These are phyloP conservation scores for Triangularia verruculosa DNA, from an alignment of 2,329 filamentous ascomycete species.

Conservation along the genomic window DNA sequence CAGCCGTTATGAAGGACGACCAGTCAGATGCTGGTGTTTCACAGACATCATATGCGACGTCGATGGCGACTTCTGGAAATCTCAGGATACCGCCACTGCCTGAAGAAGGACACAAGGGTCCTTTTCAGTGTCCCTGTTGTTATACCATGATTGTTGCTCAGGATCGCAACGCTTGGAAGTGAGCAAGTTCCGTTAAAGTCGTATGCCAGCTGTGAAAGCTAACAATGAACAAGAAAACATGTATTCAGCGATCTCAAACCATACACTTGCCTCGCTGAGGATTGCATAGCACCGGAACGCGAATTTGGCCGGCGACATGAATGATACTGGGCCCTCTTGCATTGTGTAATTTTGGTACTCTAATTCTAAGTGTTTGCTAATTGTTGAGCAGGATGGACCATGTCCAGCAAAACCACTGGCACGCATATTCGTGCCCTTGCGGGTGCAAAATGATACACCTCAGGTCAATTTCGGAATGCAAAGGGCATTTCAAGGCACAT, in stretches of 20 bases:
- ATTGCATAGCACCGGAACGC: slow-evolving; percentile 27
- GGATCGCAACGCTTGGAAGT: slow-evolving; percentile 31
- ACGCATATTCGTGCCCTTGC: slow-evolving; percentile 7
- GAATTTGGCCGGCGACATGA: slow-evolving; percentile 24
- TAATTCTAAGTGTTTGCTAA: not conserved
- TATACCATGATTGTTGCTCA: slow-evolving; percentile 33
- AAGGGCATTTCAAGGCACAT: not conserved
- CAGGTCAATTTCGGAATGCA: not conserved
- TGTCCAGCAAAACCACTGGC: slow-evolving; percentile 27
- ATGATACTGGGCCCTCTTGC: slow-evolving; percentile 9
- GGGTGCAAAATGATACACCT: not conserved
- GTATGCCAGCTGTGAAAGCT: not conserved
- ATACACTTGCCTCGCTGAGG: slow-evolving; percentile 34
- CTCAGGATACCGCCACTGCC: slow-evolving; percentile 27
- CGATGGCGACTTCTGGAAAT: slow-evolving; percentile 15
- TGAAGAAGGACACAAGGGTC: slow-evolving; percentile 23
- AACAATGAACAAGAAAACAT: slow-evolving; percentile 28
- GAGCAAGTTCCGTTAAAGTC: slow-evolving; percentile 7
- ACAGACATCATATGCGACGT: slow-evolving; percentile 32
- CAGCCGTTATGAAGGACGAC: slow-evolving; percentile 24
- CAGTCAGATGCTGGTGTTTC: slow-evolving; percentile 27
- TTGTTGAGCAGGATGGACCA: slow-evolving; percentile 21
- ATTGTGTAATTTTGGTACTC: no score
- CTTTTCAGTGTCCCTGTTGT: slow-evolving; percentile 40
- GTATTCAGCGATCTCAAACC: slow-evolving; percentile 37